Base-by-base conservation (phyloP, 2,329 filamentous ascomycete species). In the Ceratocystiopsis minuta region DNA sequence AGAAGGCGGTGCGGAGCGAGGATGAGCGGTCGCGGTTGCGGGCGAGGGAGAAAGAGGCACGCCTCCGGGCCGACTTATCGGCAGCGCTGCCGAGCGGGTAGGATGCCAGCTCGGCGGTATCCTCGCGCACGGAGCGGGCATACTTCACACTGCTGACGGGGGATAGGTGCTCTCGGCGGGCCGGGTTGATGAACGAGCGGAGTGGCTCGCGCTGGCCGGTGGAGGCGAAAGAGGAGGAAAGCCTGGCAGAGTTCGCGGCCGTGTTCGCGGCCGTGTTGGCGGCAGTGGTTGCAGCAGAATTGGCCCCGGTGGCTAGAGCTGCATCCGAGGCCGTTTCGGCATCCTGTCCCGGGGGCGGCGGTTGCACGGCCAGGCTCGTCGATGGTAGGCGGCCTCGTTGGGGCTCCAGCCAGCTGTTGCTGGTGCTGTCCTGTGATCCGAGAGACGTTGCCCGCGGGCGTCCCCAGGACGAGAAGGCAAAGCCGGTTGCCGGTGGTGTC, bases 21-120 rank as follows among this genome's bases (percentile, higher is more conserved):
- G 52, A 53, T 16, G 61, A 60, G 37, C 56, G 57, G 42, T 57
- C 55, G 38, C 57, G 59, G 46, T 57, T 62, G 36, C 58, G 24
- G 24, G 24, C 24, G 24, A 28, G 24, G 4, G 24, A 28, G 9
- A 28, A 28, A 10, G 24, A 28, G 24, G 24, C 24, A 2, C 24
- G 24, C 24, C 24, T 60, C 31, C 56, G 57, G 44, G 61, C 57
- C 44, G 66, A 60, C 51, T 69, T 68, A 51, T 81, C 75, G 34
- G 78, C 78, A 6, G 6, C 24, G 24, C 24, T 28, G 24, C 24
- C 24, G 24, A 94, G 69, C 39, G 84, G 78, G 55, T 87, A 85
- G 16, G 75, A 84, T 36, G 86, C 86, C 43, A 94, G 67, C 59
- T 93, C 84, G 40, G 85, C 83, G 3, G 86, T 92, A 55, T 90